Evolutionary conservation across 1,284 basidiomycete species (phyloP).

Genomic region (Microstroma glucosiphilum): DNA sequence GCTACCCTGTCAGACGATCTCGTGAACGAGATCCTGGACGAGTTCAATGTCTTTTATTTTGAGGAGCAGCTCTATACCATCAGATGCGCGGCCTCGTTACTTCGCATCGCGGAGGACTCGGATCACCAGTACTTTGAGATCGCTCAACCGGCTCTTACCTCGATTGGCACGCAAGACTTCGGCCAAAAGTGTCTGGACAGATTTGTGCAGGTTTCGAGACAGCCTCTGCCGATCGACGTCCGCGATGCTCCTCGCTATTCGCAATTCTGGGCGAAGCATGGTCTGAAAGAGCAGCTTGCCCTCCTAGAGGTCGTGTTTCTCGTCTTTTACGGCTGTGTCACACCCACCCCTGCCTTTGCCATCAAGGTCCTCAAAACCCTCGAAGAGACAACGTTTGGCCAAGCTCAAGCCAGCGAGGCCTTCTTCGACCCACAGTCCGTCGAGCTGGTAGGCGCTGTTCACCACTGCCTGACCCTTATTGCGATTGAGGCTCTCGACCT

Average conservation of each 20-base stretch:
- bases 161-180: conserved; percentile 62
- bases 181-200: conserved; percentile 59
- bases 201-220: conserved; percentile 53
- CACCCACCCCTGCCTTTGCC: conserved; percentile 63
- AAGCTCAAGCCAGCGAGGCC: conserved; percentile 62
- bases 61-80: conserved; percentile 67
- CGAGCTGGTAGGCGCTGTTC: conserved; percentile 63
- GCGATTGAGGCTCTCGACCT: conserved; percentile 73
- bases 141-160: conserved; percentile 59
- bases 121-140: conserved; percentile 59
- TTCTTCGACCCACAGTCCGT: conserved; percentile 63
- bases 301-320: conserved; percentile 77
- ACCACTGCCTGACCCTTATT: conserved; percentile 68
- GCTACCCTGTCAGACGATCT: conserved; percentile 9
- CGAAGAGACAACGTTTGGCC: conserved; percentile 64
- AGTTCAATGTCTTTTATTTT: conserved; percentile 71
- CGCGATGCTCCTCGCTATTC: conserved; percentile 61
- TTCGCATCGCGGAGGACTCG: conserved; percentile 61
- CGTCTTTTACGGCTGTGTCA: conserved; percentile 70
- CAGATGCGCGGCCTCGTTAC: conserved; percentile 52
- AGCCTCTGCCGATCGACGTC: conserved; percentile 56
- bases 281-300: conserved; percentile 68
- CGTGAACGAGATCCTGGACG: conserved; percentile 57
- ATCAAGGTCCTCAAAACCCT: conserved; percentile 62
- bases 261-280: conserved; percentile 71